Evolutionary conservation across 805 yeast species (phyloP).

Genomic region (Wickerhamomyces chambardii): DNA sequence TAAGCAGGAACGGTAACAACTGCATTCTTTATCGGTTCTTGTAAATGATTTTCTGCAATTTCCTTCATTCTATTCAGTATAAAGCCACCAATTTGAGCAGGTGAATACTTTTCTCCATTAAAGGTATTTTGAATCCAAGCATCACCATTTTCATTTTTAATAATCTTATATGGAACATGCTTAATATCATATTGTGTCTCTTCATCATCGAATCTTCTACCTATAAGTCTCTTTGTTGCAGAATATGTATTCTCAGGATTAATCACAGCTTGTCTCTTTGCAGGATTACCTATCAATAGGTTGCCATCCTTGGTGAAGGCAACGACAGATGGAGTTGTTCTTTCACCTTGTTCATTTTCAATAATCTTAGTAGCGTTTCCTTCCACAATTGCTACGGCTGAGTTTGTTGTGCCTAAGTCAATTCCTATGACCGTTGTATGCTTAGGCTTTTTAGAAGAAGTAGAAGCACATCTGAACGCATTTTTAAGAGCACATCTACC

Average conservation of each 20-base stretch:
- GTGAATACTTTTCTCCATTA: constrained; percentile 44
- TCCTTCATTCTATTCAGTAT: constrained; percentile 55
- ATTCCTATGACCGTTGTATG: constrained; percentile 52
- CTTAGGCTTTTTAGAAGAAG: background rate
- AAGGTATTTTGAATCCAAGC: constrained; percentile 44
- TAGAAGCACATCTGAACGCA: background rate
- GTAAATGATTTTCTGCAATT: constrained; percentile 45
- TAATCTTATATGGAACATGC: constrained; percentile 55
- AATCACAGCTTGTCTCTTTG: constrained; percentile 69
- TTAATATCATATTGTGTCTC: constrained; percentile 63
- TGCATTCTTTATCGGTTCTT: constrained; percentile 46
- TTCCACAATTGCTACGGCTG: constrained; percentile 74
- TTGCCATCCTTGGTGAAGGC: constrained; percentile 43
- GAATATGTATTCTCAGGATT: constrained; percentile 74
- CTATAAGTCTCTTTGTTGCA: constrained; percentile 77
- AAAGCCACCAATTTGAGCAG: constrained; percentile 64
- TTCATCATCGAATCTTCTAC: constrained; percentile 56
- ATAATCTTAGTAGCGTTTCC: constrained; percentile 56
- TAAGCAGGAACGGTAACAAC: constrained; percentile 82
- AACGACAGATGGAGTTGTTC: constrained; percentile 76
- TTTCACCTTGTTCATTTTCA: constrained; percentile 70
- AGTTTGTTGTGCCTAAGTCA: constrained; percentile 80
- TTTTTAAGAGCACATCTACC: background rate
- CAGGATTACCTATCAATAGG: constrained; percentile 55
- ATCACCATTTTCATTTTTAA: constrained; percentile 51